Evolutionary conservation across 1,139 yeast species (phyloP), one percentile per base, ranked within the genome.

Genomic region (Sugiyamaella novakii): DNA sequence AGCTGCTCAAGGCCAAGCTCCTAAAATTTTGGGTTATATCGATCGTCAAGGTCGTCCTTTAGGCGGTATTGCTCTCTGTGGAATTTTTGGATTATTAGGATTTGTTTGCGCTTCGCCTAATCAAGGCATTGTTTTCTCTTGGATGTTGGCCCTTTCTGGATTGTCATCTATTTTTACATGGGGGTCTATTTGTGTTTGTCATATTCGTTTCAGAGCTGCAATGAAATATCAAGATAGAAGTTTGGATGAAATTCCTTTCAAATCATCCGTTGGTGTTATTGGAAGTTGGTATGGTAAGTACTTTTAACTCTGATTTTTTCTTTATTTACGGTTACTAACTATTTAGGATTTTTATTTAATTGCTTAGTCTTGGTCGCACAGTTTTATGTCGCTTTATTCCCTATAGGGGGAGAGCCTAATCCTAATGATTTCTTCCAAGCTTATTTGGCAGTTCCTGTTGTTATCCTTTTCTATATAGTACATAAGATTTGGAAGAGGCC

Each of bases 71-170:
- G 65, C 74, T 10, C 68, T 78, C 44, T 80, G 87, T 37, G 69
- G 79, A 43, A 55, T 72, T 30, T 69, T 83, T 62, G 96, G 94
- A 34, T 73, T 85, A 33, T 73, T 87, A 49, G 80, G 87, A 56
- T 87, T 81, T 70, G 72, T 85, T 54, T 60, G 61, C 37, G 88
- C 88, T 29, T 87, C 94, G 29, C 77, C 84, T 42, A 67, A 76
- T 18, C 80, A 85, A 66, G 81, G 77, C 54, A 76, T 73, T 25
- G 87, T 87, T 11, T 88, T 88, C 68, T 73, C 73, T 58, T 88
- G 96, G 96, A 72, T 88, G 62, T 72, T 87, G 64, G 87, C 96
- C 21, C 72, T 89, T 43, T 85, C 95, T 14, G 94, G 95, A 51
- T 78, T 87, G 55, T 84, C 94, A 39, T 83, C 95, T 1, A 74